Evolutionary conservation across 768 basidiomycete species (phyloP).

Genomic region (Phlebiopsis gigantea): DNA sequence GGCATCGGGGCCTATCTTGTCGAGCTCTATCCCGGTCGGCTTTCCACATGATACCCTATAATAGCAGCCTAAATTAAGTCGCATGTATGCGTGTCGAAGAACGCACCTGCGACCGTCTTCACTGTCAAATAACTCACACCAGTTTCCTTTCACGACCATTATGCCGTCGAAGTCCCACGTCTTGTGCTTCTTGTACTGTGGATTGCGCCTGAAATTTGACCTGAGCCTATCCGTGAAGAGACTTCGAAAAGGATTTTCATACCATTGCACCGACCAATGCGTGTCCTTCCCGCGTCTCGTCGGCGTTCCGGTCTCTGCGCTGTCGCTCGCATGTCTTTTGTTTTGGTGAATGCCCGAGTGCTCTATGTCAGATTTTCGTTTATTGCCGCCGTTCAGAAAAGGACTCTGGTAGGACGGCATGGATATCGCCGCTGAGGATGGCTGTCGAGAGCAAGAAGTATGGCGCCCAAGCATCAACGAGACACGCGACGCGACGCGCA

Average conservation of each 20-base stretch:
- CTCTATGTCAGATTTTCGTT: constrained; percentile 8
- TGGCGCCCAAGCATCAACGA: background rate
- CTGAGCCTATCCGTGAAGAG: background rate
- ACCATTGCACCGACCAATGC: constrained; percentile 84
- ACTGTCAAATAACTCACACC: constrained; percentile 48
- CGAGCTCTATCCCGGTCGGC: constrained; percentile 23
- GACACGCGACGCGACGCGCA: constrained; percentile 5
- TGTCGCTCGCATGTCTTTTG: constrained; percentile 2
- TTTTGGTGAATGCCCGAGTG: background rate
- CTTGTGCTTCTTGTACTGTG: constrained; percentile 71
- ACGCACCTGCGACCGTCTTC: constrained; percentile 55
- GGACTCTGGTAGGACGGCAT: constrained; percentile 13
- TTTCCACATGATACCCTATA: constrained; percentile 48
- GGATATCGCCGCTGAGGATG: background rate
- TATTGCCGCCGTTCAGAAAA: background rate
- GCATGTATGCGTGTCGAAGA: background rate
- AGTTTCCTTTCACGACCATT: constrained; percentile 38
- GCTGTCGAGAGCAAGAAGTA: constrained; percentile 1
- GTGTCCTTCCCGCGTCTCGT: constrained; percentile 19
- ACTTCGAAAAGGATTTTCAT: constrained; percentile 11
- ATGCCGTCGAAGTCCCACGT: constrained; percentile 83
- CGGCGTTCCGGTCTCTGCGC: background rate
- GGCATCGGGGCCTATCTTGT: constrained; percentile 22
- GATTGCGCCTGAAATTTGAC: constrained; percentile 55
- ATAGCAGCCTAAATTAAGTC: background rate